Evolutionary conservation across 139 green algal species (phyloP), one percentile per base, ranked within the genome.

Genomic region (Parachlorella kessleri): DNA sequence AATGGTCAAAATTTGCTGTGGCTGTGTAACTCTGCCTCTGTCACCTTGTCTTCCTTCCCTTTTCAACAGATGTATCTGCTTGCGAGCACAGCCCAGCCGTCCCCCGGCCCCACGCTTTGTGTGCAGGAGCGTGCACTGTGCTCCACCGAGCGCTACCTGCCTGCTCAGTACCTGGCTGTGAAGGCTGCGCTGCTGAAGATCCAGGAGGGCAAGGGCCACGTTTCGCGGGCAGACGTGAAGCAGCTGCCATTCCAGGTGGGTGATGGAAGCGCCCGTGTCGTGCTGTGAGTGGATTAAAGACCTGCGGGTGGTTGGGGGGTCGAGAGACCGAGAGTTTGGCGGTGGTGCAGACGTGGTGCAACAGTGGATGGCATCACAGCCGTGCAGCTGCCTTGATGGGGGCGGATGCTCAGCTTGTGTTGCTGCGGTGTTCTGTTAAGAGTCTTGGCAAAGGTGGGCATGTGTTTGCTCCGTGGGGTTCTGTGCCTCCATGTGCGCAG

Each of bases 111-210:
- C 63, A 53, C 83, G 64, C 55, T 85, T 6, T 78, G 65, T 7
- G 37, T 64, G 37, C 70, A 91, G 80, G 94, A 98, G 86, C 81
- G 90, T 14, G 83, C 92, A 80, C 81, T 98, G 75, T 98, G 94
- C 73, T 88, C 89, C 0, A 65, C 63, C 1, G 38, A 78, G 21
- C 83, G 94, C 3, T 83, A 98, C 77, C 84, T 97, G 55, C 94
- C 94, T 0, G 80, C 86, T 35, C 90, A 98, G 53, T 97, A 96
- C 84, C 84, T 98, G 38, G 83, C 84, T 24, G 82, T 97, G 28
- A 97, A 97, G 85, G 91, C 93, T n/a, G 66, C 75, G 2, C 85
- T 94, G 70, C 86, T 98, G 84, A 65, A 68, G 48, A 48, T 73
- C 55, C 77, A 84, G 42, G 72, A 69, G 41, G 30, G 38, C 9